A percentile compares a stretch with the other conserved stretches of the same genome.
Conservation (phyloP, 768 basidiomycete genomes). For the Hygrophoropsis aurantiaca region DNA sequence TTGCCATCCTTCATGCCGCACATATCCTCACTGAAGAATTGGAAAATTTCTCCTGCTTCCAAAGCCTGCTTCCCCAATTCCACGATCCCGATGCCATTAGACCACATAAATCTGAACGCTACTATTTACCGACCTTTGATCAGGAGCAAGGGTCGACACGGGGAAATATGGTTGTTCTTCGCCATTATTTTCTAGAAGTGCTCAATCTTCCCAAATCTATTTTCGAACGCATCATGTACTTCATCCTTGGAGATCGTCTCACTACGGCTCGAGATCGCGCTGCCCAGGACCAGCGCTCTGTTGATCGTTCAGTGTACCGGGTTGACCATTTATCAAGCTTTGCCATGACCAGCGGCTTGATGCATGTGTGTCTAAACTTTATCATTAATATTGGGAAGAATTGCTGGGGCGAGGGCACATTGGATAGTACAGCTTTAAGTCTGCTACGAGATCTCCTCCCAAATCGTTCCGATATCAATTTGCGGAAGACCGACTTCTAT, state of each 20-base stretch:
- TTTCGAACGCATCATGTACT: slow-evolving; percentile 12
- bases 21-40: too few relatives aligned
- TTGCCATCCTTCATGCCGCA: too few relatives aligned
- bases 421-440: too few relatives aligned
- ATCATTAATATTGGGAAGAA: too few relatives aligned
- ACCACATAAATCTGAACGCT: slow-evolving; percentile 12
- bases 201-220: slow-evolving; percentile 11
- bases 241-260: slow-evolving; percentile 14
- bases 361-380: slow-evolving; percentile 16
- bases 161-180: slow-evolving; percentile 15
- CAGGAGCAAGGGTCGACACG: slow-evolving; percentile 17
- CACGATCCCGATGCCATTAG: too few relatives aligned
- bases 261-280: slow-evolving; percentile 17
- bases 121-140: slow-evolving; percentile 17
- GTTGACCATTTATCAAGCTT: slow-evolving; percentile 18
- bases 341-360: slow-evolving; percentile 16
- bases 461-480: too few relatives aligned
- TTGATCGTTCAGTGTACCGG: slow-evolving; percentile 13
- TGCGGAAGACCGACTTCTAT: too few relatives aligned
- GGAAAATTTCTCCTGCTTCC: too few relatives aligned
- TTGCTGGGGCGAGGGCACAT: too few relatives aligned
- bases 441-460: too few relatives aligned
- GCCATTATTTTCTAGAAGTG: slow-evolving; percentile 15
- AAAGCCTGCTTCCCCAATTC: too few relatives aligned
- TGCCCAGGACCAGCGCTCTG: slow-evolving; percentile 18